Evolutionary conservation across 1,284 basidiomycete genomes (phyloP).

Genomic region (Kwoniella shivajii): DNA sequence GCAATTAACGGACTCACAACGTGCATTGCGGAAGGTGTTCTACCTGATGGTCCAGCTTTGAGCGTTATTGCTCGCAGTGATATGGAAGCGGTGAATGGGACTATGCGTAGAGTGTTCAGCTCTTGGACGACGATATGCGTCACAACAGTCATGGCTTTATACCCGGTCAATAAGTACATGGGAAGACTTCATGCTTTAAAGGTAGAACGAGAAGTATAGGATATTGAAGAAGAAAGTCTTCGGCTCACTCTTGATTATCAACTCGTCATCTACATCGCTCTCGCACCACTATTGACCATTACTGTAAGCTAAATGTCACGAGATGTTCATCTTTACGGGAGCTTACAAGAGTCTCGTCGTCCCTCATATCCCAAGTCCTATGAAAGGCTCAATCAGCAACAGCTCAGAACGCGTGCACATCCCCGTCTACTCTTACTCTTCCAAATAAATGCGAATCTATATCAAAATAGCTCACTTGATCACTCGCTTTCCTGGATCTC

Average conservation of each 20-base stretch:
- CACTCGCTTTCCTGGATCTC: slow-evolving; percentile 45
- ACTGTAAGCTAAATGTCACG: neutral
- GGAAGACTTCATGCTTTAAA: no score
- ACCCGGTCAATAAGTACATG: no score
- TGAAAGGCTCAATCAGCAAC: neutral
- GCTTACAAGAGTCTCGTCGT: slow-evolving; percentile 49
- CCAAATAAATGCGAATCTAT: neutral
- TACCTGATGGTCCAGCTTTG: slow-evolving; percentile 48
- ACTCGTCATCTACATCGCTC: slow-evolving; percentile 52
- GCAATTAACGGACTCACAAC: slow-evolving; percentile 48
- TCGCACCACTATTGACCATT: slow-evolving; percentile 34
- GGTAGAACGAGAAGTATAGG: no score
- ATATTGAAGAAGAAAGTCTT: no score
- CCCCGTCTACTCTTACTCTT: neutral
- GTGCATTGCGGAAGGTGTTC: slow-evolving; percentile 42
- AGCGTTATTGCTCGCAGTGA: slow-evolving; percentile 52
- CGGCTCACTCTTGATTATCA: slow-evolving; percentile 52
- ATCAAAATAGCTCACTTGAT: slow-evolving; percentile 48
- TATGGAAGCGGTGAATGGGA: slow-evolving; percentile 52
- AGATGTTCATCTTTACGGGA: neutral
- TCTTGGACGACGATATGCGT: no score
- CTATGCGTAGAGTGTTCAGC: no score
- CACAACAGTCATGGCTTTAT: no score
- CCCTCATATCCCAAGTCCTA: slow-evolving; percentile 42
- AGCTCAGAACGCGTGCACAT: neutral